These are phyloP conservation scores for Ogataea pignaliae DNA, from an alignment of 805 yeast species.

Conservation along the genomic window DNA sequence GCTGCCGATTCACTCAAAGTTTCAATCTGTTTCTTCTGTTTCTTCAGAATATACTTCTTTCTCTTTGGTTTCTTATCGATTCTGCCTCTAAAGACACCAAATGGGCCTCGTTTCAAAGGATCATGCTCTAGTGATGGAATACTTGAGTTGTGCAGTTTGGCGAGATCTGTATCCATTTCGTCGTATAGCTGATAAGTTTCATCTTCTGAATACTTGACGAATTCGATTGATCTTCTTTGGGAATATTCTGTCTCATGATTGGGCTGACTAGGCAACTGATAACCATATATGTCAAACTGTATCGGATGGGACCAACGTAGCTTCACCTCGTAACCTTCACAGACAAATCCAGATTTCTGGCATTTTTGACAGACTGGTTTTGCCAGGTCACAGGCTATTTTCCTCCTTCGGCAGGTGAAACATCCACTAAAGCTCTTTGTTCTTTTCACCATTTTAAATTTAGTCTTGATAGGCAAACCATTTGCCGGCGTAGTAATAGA, in stretches of 20 bases:
- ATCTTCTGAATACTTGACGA: conserved; percentile 64
- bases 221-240: conserved; percentile 67
- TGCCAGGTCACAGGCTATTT: conserved; percentile 73
- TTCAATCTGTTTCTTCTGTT: conserved; percentile 6
- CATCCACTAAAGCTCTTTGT: conserved; percentile 84
- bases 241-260: conserved; percentile 45
- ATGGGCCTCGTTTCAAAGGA: conserved; percentile 54
- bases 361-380: conserved; percentile 74
- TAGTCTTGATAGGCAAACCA: neutral
- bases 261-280: conserved; percentile 30
- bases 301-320: conserved; percentile 71
- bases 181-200: conserved; percentile 65
- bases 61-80: conserved; percentile 13
- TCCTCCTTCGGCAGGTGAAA: conserved; percentile 78
- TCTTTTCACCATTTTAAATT: conserved; percentile 25
- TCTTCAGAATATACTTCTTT: conserved; percentile 15
- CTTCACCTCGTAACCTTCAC: conserved; percentile 82
- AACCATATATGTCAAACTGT: conserved; percentile 44
- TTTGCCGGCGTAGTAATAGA: neutral
- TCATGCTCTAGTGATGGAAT: conserved; percentile 33
- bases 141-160: conserved; percentile 45
- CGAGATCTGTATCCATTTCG: conserved; percentile 73
- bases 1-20: neutral
- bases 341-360: conserved; percentile 55
- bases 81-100: conserved; percentile 69